A percentile compares a stretch with the other conserved stretches of the same genome.
Evolutionary conservation across 352 stramenopile genomes (phyloP).

Genomic region (Phytophthora sojae): DNA sequence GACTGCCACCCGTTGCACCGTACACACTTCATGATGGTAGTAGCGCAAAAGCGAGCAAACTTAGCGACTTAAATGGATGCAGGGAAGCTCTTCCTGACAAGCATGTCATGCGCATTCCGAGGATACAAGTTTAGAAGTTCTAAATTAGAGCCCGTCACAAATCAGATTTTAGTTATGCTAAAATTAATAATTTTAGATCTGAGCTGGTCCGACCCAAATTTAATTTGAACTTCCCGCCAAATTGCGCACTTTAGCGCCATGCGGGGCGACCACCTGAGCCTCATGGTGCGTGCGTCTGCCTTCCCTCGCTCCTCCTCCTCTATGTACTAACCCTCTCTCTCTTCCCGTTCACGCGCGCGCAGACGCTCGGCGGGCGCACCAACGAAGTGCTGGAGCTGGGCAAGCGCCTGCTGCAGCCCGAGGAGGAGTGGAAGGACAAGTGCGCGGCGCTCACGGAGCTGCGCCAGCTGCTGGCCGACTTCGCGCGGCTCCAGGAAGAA

Average conservation of each 20-base stretch:
- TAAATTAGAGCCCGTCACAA: too few species aligned
- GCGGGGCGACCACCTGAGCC: slow-evolving; percentile 23
- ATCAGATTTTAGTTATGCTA: too few species aligned
- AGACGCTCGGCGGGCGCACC: slow-evolving; percentile 61
- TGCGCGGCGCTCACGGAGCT: slow-evolving; percentile 61
- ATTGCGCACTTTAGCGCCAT: background rate
- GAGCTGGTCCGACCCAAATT: background rate
- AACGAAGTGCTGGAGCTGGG: slow-evolving; percentile 59
- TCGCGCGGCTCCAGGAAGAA: slow-evolving; percentile 16
- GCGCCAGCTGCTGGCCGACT: slow-evolving; percentile 37
- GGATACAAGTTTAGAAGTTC: too few species aligned
- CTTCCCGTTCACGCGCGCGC: background rate
- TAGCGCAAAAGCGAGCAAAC: too few species aligned
- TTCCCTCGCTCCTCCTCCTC: background rate
- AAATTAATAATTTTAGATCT: background rate
- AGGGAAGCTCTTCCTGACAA: too few species aligned
- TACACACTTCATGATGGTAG: too few species aligned
- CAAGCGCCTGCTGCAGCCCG: slow-evolving; percentile 54
- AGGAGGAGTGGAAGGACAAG: slow-evolving; percentile 72
- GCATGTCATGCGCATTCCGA: too few species aligned
- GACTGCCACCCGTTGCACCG: too few species aligned
- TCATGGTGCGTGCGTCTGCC: slow-evolving; percentile 46
- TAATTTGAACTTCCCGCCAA: slow-evolving; percentile 15
- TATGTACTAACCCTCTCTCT: background rate
- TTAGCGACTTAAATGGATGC: too few species aligned